phyloP scores from a whole-genome alignment of 78 protist genomes.

The Andalucia godoyi region DNA sequence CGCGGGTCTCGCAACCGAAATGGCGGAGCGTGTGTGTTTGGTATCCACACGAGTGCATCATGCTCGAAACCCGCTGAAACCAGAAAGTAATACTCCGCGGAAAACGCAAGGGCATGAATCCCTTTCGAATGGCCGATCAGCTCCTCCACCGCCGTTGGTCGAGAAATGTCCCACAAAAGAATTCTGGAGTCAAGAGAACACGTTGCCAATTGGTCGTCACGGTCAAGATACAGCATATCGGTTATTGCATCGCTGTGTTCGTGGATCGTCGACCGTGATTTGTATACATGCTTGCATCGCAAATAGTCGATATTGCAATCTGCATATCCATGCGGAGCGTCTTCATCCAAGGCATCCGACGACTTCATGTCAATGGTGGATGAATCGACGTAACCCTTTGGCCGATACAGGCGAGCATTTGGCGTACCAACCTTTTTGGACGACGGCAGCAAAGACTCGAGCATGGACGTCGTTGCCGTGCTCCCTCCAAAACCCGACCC shows the following conservation, averaged over 20 bases:
- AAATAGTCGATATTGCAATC: too few species aligned
- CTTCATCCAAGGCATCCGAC: too few species aligned
- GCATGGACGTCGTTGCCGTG: too few species aligned
- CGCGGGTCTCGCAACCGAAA: background rate
- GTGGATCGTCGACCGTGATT: background rate
- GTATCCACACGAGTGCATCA: conserved; percentile 10
- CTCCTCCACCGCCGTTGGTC: background rate
- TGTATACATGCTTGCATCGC: too few species aligned
- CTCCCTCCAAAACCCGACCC: too few species aligned
- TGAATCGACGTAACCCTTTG: too few species aligned
- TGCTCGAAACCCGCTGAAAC: conserved; percentile 15
- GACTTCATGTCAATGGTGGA: too few species aligned
- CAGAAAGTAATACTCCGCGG: background rate
- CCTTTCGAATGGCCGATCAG: conserved; percentile 9
- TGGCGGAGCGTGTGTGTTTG: background rate
- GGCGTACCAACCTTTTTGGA: too few species aligned
- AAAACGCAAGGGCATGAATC: background rate
- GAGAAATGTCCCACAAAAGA: background rate
- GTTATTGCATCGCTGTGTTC: background rate
- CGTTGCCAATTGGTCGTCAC: background rate
- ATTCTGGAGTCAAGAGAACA: conserved; percentile 2
- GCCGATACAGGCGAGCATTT: too few species aligned
- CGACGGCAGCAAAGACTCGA: too few species aligned
- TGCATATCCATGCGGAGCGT: too few species aligned
- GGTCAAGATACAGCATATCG: conserved; percentile 3